Evolutionary conservation across 2,329 filamentous ascomycete genomes (phyloP).

Genomic region (Colletotrichum sp.): DNA sequence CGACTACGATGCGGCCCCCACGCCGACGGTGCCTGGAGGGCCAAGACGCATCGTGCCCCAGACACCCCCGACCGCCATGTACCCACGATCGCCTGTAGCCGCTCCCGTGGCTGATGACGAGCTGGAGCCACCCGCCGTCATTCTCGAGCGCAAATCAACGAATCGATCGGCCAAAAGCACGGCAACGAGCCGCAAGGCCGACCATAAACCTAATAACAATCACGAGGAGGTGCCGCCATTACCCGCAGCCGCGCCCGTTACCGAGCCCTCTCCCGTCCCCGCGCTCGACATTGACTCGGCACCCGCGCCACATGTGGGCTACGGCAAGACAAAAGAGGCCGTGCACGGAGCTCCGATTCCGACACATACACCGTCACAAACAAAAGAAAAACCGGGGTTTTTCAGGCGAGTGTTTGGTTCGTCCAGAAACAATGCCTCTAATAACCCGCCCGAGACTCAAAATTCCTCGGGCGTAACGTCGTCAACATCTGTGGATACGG

Average conservation of each 20-base stretch:
- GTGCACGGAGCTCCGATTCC: conserved; percentile 55
- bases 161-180: conserved; percentile 11
- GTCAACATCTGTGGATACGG: conserved; percentile 40
- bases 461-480: conserved; percentile 34
- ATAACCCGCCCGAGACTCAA: conserved; percentile 17
- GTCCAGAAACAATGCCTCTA: conserved; percentile 57
- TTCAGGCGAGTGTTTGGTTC: conserved; percentile 90
- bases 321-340: conserved; percentile 62
- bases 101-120: background rate
- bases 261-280: conserved; percentile 42
- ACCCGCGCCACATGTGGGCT: conserved; percentile 63
- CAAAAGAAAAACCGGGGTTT: conserved; percentile 82
- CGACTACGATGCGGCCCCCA: conserved; percentile 83
- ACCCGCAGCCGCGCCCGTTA: conserved; percentile 32
- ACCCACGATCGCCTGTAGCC: background rate
- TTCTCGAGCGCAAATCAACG: conserved; percentile 11
- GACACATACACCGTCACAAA: conserved; percentile 50
- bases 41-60: conserved; percentile 58
- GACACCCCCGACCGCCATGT: conserved; percentile 20
- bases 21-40: conserved; percentile 81
- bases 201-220: background rate
- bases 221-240: background rate
- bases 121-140: background rate
- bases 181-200: conserved; percentile 3
- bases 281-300: conserved; percentile 54